These are phyloP conservation scores for Avena eriantha DNA, from an alignment of 176 grass and related monocot species.

Conservation along the genomic window DNA sequence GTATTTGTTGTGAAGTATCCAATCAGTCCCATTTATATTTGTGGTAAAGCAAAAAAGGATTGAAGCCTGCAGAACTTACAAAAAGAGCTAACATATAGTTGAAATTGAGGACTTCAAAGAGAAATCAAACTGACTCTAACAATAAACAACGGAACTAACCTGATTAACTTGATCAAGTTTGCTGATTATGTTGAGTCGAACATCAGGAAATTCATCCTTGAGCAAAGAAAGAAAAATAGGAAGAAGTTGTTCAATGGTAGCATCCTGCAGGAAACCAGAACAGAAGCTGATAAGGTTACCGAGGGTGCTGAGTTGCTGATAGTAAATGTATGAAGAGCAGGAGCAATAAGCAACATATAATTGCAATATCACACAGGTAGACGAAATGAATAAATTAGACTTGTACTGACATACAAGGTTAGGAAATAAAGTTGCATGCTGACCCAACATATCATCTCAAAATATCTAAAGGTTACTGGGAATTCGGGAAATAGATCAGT, in stretches of 20 bases:
- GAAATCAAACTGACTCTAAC: background rate
- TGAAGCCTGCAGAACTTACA: background rate
- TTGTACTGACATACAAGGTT: background rate
- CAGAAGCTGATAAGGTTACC: conserved; percentile 7
- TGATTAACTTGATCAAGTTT: conserved; percentile 99
- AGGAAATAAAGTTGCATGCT: background rate
- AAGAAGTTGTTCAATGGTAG: conserved; percentile 90
- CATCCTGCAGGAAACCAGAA: conserved; percentile 60
- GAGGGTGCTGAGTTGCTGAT: background rate
- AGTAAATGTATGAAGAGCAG: conserved; percentile 14
- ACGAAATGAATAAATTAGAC: background rate
- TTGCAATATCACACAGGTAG: background rate
- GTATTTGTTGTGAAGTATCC: background rate
- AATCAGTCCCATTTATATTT: background rate
- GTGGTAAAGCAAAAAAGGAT: conserved; percentile 7
- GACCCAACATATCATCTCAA: background rate
- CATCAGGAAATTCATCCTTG: conserved; percentile 98
- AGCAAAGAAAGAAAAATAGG: conserved; percentile 97
- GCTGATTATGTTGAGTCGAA: conserved; percentile 95
- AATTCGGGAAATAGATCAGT: background rate
- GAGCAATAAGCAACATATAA: background rate
- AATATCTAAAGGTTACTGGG: background rate
- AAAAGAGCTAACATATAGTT: background rate
- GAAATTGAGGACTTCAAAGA: background rate
- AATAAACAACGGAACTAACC: conserved; percentile 42